These are phyloP conservation scores for Pirum gemmata DNA, from an alignment of 78 protist species.

Conservation along the genomic window DNA sequence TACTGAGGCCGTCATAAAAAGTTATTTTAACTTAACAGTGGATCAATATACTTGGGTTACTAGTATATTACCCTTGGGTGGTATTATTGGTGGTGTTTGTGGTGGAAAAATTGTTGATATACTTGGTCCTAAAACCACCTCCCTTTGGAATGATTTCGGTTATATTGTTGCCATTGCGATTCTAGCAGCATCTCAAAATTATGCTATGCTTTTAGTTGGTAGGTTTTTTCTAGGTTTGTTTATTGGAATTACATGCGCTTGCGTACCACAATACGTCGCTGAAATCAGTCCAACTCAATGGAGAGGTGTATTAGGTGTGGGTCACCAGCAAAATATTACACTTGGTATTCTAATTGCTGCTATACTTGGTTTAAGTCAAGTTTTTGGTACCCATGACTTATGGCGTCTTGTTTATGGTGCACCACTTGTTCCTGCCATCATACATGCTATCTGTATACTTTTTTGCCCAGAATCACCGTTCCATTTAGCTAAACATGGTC, in stretches of 20 bases:
- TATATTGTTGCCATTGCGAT: conserved; percentile 1
- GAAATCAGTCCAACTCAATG: conserved; percentile 5
- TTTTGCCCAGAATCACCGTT: neutral
- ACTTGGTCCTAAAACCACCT: neutral
- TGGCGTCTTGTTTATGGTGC: conserved; percentile 33
- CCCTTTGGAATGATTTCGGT: neutral
- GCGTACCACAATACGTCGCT: conserved; percentile 15
- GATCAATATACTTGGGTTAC: conserved; percentile 19
- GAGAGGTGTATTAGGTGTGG: conserved; percentile 40
- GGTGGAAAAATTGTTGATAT: neutral
- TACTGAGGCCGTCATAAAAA: neutral
- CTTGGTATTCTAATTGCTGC: conserved; percentile 36
- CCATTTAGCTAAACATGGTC: neutral
- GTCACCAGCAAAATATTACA: conserved; percentile 21
- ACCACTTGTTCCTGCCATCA: neutral
- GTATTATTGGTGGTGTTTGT: conserved; percentile 29
- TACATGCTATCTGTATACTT: neutral
- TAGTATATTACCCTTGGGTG: conserved; percentile 30
- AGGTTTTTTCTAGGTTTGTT: conserved; percentile 3
- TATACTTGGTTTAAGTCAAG: conserved; percentile 11
- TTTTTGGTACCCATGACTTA: neutral
- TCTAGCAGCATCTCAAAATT: neutral
- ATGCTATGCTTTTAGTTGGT: conserved; percentile 19
- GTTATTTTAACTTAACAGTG: neutral
- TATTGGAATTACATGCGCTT: neutral